These are phyloP conservation scores for Saccharomycopsis javanensis DNA, from an alignment of 805 yeast genomes.

Conservation along the genomic window DNA sequence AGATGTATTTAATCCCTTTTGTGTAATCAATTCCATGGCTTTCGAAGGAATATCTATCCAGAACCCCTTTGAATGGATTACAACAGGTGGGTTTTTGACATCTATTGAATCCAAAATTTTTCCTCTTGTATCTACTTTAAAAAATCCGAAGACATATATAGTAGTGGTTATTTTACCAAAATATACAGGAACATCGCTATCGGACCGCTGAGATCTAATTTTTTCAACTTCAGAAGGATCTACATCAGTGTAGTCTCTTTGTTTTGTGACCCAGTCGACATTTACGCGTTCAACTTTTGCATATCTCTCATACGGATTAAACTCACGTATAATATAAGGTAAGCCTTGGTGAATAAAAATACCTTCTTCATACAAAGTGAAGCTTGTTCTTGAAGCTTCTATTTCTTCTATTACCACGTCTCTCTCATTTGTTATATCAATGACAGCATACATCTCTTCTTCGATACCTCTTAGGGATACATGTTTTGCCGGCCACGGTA, in stretches of 20 bases:
- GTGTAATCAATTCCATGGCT: slow-evolving; percentile 50
- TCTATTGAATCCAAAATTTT: slow-evolving; percentile 90
- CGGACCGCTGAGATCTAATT: slow-evolving; percentile 39
- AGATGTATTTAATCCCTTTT: slow-evolving; percentile 57
- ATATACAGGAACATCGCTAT: slow-evolving; percentile 51
- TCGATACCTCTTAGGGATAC: slow-evolving; percentile 80
- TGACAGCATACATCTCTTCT: slow-evolving; percentile 76
- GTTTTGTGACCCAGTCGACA: slow-evolving; percentile 90
- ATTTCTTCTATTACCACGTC: slow-evolving; percentile 79
- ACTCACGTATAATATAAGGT: slow-evolving; percentile 77
- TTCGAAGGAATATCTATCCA: slow-evolving; percentile 79
- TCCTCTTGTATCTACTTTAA: slow-evolving; percentile 67
- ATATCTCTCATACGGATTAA: slow-evolving; percentile 64
- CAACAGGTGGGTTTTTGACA: slow-evolving; percentile 78
- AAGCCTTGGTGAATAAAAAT: slow-evolving; percentile 90
- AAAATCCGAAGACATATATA: slow-evolving; percentile 81
- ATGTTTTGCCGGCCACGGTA: slow-evolving; percentile 73
- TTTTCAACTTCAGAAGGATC: slow-evolving; percentile 72
- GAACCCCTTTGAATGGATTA: slow-evolving; percentile 62
- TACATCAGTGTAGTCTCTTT: slow-evolving; percentile 86
- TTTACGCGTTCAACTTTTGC: slow-evolving; percentile 83
- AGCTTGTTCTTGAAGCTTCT: slow-evolving; percentile 81
- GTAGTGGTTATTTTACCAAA: slow-evolving; percentile 70
- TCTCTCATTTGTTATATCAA: slow-evolving; percentile 72
- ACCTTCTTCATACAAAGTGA: slow-evolving; percentile 87